Conservation (phyloP, 169 alveolate species). For the Eimeria acervulina region DNA sequence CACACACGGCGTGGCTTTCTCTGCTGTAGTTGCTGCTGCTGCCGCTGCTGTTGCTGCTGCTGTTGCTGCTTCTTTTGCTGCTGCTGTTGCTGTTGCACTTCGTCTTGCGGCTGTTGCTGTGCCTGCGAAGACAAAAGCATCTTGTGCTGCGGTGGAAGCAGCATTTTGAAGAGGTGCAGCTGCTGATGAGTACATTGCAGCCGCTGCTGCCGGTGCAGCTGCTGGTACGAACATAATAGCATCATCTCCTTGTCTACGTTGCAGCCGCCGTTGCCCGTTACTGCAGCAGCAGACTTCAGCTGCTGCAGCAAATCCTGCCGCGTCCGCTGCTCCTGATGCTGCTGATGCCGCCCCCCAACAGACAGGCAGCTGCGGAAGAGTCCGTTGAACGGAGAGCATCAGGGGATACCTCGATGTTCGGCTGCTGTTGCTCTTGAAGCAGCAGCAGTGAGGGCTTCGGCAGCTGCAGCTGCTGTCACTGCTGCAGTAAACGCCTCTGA, state of each 20-base stretch:
- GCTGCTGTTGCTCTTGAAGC: constrained; percentile 19
- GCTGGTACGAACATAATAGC: background rate
- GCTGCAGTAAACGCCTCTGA: constrained; percentile 41
- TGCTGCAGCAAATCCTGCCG: background rate
- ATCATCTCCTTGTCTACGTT: background rate
- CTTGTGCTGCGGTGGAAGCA: background rate
- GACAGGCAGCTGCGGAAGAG: background rate
- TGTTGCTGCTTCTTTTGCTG: constrained; percentile 4
- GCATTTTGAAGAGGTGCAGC: background rate
- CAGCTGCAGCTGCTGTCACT: constrained; percentile 41
- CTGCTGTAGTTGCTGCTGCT: background rate
- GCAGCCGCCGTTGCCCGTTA: background rate
- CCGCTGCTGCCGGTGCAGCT: constrained; percentile 25
- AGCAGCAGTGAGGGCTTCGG: background rate
- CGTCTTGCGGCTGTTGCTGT: constrained; percentile 5
- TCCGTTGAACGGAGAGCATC: background rate
- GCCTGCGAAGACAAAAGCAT: background rate
- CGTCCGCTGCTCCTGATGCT: too few species aligned
- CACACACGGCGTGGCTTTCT: background rate
- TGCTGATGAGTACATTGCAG: background rate
- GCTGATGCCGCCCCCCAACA: background rate
- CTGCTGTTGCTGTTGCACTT: background rate
- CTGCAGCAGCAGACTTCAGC: constrained; percentile 19
- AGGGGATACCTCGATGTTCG: background rate
- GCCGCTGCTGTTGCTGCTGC: constrained; percentile 36